Evolutionary conservation across 257 asterid species (phyloP).

Genomic region (Salvia hispanica): DNA sequence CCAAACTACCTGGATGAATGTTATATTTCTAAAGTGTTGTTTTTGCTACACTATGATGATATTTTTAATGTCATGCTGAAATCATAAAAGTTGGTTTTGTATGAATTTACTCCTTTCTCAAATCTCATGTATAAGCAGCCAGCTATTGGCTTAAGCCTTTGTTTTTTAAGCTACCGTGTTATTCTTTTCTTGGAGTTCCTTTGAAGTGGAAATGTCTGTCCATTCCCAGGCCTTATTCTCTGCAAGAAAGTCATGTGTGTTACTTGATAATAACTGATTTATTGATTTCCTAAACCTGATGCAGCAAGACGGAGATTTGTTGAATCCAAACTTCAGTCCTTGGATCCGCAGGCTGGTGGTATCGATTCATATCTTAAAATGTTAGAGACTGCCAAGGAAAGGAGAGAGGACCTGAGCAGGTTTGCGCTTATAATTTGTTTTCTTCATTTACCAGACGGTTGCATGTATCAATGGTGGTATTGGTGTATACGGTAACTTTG

Average conservation of each 20-base stretch:
- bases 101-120: not conserved
- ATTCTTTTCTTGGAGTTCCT: constrained; percentile 7
- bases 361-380: constrained; percentile 62
- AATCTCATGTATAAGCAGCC: constrained; percentile 19
- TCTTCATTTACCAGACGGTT: not conserved
- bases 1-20: constrained; percentile 1
- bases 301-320: constrained; percentile 79
- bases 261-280: constrained; percentile 8
- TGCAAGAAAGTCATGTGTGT: constrained; percentile 12
- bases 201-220: not conserved
- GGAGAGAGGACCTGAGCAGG: constrained; percentile 72
- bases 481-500: constrained; percentile 20
- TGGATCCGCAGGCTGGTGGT: constrained; percentile 64
- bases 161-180: not conserved
- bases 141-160: constrained; percentile 20
- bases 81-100: not conserved
- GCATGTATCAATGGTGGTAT: constrained; percentile 16
- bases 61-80: constrained; percentile 1
- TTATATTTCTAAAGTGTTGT: not conserved
- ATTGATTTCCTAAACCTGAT: constrained; percentile 32
- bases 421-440: constrained; percentile 25
- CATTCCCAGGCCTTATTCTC: constrained; percentile 22
- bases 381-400: constrained; percentile 67
- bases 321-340: constrained; percentile 79
- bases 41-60: not conserved